Percentiles rank a stretch among this genome's conserved stretches.
phyloP scores from a whole-genome alignment of 176 grass and related monocot genomes.

The Echinochloa phyllopogon region DNA sequence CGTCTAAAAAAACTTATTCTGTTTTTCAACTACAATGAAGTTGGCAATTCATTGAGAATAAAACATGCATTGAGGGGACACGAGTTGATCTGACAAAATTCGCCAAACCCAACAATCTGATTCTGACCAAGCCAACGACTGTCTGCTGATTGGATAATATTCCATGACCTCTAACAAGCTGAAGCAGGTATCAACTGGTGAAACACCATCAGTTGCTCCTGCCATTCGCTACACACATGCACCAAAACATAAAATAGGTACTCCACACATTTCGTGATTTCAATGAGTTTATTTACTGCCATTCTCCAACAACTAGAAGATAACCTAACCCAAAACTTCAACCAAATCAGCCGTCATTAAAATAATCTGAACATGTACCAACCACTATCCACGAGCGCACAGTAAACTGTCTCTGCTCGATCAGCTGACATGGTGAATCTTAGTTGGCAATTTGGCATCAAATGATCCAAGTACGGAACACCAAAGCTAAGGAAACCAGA shows the following conservation, averaged over 20 bases:
- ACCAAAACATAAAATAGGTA: conserved; percentile 33
- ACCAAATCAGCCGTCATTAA: conserved; percentile 39
- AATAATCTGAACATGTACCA: conserved; percentile 45
- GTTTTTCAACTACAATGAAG: conserved; percentile 9
- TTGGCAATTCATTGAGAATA: not conserved
- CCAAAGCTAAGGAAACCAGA: not conserved
- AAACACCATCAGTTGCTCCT: conserved; percentile 21
- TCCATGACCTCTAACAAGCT: not conserved
- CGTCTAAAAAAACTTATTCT: not conserved
- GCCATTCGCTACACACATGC: conserved; percentile 29
- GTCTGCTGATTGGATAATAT: conserved; percentile 18
- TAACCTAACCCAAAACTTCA: conserved; percentile 32
- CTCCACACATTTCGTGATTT: not conserved
- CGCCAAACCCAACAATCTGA: not conserved
- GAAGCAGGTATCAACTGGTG: conserved; percentile 47
- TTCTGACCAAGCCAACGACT: conserved; percentile 28
- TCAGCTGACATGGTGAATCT: conserved; percentile 1
- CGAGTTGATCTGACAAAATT: conserved; percentile 18
- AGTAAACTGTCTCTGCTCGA: conserved; percentile 9
- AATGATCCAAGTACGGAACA: conserved; percentile 17
- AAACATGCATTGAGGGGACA: not conserved
- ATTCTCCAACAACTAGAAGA: conserved; percentile 34
- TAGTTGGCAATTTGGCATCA: not conserved
- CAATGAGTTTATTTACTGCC: conserved; percentile 41
- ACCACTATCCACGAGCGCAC: conserved; percentile 5